These are phyloP conservation scores for Beauveria sp. DNA, from an alignment of 2,329 filamentous ascomycete genomes.

Conservation along the genomic window DNA sequence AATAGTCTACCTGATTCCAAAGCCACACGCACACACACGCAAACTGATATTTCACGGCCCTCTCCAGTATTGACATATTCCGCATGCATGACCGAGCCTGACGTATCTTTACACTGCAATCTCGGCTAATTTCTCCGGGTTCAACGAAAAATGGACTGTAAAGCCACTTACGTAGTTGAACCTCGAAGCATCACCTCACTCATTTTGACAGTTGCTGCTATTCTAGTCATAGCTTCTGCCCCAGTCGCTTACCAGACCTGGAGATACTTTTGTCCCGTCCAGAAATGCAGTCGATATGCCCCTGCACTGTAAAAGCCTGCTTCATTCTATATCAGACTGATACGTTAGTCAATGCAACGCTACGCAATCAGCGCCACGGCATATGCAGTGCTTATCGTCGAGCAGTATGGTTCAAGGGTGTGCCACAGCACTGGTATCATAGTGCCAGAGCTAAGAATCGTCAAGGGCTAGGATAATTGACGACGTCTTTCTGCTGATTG, in stretches of 20 bases:
- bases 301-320: neutral
- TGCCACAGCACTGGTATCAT: neutral
- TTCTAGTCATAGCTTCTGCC: no score
- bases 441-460: neutral
- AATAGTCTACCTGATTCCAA: slow-evolving; percentile 1
- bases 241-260: no score
- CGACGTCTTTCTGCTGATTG: no score
- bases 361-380: slow-evolving; percentile 1
- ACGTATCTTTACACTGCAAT: neutral
- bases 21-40: neutral
- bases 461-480: no score
- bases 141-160: no score
- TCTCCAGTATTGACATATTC: neutral
- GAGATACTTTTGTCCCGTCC: neutral
- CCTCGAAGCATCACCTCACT: no score
- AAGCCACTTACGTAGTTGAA: no score
- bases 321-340: neutral
- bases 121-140: no score
- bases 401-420: neutral
- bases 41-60: neutral
- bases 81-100: neutral
- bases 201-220: no score
- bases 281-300: neutral
- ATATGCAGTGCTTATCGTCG: slow-evolving; percentile 2
- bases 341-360: neutral